These are phyloP conservation scores for Diaporthe ilicicola DNA, from an alignment of 2,329 filamentous ascomycete genomes.

Conservation along the genomic window DNA sequence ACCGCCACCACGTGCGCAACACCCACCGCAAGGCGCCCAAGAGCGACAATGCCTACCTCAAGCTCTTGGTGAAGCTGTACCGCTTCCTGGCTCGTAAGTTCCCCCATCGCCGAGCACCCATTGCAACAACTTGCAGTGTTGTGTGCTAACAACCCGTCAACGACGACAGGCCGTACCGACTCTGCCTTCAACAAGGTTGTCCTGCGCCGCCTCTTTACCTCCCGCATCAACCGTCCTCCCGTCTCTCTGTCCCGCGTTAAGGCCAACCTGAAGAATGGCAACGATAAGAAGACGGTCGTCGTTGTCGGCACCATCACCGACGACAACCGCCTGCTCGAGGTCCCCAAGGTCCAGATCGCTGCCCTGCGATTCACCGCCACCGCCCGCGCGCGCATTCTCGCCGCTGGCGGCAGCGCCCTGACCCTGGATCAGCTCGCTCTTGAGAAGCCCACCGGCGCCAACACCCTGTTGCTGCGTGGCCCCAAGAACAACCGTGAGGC, in stretches of 20 bases:
- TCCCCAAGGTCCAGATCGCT: conserved; percentile 93
- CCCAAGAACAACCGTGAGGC: conserved; percentile 99
- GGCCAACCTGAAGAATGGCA: conserved; percentile 71
- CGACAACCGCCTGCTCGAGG: conserved; percentile 90
- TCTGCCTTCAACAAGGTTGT: conserved; percentile 98
- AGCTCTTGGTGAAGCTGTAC: conserved; percentile 98
- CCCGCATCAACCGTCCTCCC: conserved; percentile 96
- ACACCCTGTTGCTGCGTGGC: conserved; percentile 96
- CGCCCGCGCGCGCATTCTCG: conserved; percentile 90
- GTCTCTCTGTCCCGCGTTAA: conserved; percentile 93
- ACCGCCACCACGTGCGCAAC: conserved; percentile 73
- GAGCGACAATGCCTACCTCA: conserved; percentile 95
- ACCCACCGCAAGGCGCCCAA: conserved; percentile 94
- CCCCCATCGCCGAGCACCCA: conserved; percentile 1
- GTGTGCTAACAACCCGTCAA: background rate
- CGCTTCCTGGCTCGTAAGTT: conserved; percentile 93
- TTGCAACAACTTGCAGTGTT: background rate
- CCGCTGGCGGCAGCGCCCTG: conserved; percentile 92
- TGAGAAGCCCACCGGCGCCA: conserved; percentile 92
- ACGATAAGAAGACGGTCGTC: conserved; percentile 84
- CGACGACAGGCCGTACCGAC: conserved; percentile 83
- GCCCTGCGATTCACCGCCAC: conserved; percentile 97
- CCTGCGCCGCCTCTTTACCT: conserved; percentile 97
- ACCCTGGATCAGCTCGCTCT: conserved; percentile 98
- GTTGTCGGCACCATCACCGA: conserved; percentile 96